A percentile compares a stretch with the other conserved stretches of the same genome.
Conservation (phyloP, 805 yeast genomes). For the Metschnikowia similis region DNA sequence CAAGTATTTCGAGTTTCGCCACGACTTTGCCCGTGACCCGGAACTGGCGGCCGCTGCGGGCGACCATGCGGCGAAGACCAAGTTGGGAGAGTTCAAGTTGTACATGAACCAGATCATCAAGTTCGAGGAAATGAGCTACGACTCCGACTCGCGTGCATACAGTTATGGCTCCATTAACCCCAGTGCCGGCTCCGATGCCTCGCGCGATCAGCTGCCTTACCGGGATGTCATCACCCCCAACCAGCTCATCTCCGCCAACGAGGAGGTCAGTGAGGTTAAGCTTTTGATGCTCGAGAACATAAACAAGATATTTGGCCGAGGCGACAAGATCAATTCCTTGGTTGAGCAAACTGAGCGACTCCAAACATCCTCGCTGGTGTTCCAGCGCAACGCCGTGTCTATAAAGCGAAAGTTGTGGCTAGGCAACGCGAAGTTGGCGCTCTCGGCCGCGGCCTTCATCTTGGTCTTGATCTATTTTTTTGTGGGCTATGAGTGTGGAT, state of each 20-base stretch:
- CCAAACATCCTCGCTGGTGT: conserved; percentile 61
- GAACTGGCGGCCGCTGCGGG: background rate
- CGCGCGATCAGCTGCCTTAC: conserved; percentile 1
- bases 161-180: conserved; percentile 30
- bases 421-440: conserved; percentile 47
- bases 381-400: conserved; percentile 62
- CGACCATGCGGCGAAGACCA: conserved; percentile 19
- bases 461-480: conserved; percentile 40
- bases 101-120: conserved; percentile 54
- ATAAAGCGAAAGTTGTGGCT: conserved; percentile 70
- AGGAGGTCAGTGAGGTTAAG: conserved; percentile 62
- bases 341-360: conserved; percentile 78
- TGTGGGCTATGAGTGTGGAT: conserved; percentile 51
- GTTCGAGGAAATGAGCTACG: conserved; percentile 47
- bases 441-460: conserved; percentile 17
- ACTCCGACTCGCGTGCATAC: conserved; percentile 28
- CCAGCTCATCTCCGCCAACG: conserved; percentile 39
- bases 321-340: conserved; percentile 66
- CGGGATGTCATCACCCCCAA: conserved; percentile 28
- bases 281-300: conserved; percentile 70
- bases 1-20: conserved; percentile 43
- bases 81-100: conserved; percentile 50
- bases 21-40: conserved; percentile 18
- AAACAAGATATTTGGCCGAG: conserved; percentile 67
- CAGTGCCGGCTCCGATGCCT: conserved; percentile 7